Evolutionary conservation across 208 protist species (phyloP).

Genomic region (Wallacemonas sp.): DNA sequence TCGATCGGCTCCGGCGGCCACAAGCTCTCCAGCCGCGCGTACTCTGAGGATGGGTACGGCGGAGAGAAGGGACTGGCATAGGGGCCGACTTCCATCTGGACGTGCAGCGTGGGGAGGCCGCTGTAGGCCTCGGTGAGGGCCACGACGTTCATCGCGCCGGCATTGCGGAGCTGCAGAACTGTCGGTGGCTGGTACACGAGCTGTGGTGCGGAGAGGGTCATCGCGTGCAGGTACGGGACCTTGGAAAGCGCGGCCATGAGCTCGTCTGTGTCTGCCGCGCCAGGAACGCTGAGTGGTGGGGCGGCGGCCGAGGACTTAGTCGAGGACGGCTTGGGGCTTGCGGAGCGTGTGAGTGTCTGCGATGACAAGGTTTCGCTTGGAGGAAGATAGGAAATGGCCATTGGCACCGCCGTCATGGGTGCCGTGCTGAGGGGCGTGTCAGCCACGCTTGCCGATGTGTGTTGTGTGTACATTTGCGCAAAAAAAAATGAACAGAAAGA

Average conservation of each 20-base stretch:
- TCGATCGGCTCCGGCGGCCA: conserved; percentile 49
- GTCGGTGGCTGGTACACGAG: conserved; percentile 67
- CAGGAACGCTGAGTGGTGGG: not conserved
- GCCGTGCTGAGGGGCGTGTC: too few relatives aligned
- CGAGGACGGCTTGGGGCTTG: not conserved
- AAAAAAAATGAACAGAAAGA: not conserved
- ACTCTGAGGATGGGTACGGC: not conserved
- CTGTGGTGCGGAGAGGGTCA: conserved; percentile 26
- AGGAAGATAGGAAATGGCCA: not conserved
- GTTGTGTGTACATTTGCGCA: conserved; percentile 4
- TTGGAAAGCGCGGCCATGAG: not conserved
- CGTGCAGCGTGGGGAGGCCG: conserved; percentile 43
- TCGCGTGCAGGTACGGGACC: conserved; percentile 48
- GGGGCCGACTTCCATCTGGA: conserved; percentile 12
- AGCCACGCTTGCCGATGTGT: too few relatives aligned
- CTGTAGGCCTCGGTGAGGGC: conserved; percentile 30
- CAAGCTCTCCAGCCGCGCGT: conserved; percentile 13
- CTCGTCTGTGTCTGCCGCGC: not conserved
- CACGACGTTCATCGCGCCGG: conserved; percentile 35
- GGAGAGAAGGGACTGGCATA: conserved; percentile 10
- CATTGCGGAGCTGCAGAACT: conserved; percentile 49
- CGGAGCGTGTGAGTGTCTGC: not conserved
- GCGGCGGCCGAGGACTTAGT: not conserved
- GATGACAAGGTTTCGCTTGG: not conserved
- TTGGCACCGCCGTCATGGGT: not conserved